Percentiles rank a stretch among this genome's conserved stretches.
These are phyloP conservation scores for Arachis hypogaea DNA, from an alignment of 306 rosid species.

Conservation along the genomic window DNA sequence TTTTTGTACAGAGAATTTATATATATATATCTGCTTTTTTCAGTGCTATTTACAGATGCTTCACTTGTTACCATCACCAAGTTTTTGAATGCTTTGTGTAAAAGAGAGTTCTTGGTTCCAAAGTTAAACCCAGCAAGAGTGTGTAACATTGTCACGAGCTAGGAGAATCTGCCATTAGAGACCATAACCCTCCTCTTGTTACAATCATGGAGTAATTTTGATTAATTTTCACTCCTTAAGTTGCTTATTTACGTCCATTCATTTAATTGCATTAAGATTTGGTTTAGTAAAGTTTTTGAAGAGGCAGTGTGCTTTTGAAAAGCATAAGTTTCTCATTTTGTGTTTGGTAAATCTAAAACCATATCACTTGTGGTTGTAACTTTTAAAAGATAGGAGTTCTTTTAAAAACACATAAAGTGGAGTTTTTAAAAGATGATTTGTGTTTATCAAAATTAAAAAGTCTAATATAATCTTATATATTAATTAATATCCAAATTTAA, in stretches of 20 bases:
- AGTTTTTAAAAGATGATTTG: no score
- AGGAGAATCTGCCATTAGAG: neutral
- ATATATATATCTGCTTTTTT: slow-evolving; percentile 19
- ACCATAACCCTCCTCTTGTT: neutral
- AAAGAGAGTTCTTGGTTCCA: neutral
- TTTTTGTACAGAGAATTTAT: slow-evolving; percentile 43
- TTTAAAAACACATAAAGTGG: no score
- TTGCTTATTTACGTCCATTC: neutral
- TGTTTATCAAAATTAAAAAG: no score
- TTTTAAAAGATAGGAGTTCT: no score
- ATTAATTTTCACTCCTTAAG: neutral
- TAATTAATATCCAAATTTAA: no score
- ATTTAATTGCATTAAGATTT: no score
- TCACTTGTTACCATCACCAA: slow-evolving; percentile 11
- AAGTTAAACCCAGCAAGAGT: neutral
- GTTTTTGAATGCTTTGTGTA: neutral
- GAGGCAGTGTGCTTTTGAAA: no score
- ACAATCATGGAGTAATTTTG: neutral
- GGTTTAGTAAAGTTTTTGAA: no score
- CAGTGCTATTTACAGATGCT: slow-evolving; percentile 30
- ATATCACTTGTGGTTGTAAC: no score
- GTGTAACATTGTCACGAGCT: neutral
- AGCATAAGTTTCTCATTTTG: no score
- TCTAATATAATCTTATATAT: no score
- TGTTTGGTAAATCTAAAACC: no score